phyloP scores from a whole-genome alignment of 2,329 filamentous ascomycete species.

The Cladophialophora psammophila region DNA sequence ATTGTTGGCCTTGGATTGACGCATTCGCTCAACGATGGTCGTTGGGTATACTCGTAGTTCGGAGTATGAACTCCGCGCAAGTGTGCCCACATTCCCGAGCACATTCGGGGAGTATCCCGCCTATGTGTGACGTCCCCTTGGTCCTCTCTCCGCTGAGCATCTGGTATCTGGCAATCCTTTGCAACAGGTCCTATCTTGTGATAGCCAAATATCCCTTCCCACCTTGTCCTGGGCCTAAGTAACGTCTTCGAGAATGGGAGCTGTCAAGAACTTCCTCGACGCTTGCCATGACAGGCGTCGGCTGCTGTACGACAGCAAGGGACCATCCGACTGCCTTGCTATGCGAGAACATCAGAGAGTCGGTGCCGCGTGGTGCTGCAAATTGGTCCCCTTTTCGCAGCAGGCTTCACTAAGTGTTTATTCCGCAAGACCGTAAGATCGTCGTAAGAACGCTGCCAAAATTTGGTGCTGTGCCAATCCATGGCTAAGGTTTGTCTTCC shows the following conservation, averaged over 20 bases:
- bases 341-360: background rate
- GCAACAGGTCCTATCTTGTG: no score
- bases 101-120: background rate
- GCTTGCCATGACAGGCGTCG: background rate
- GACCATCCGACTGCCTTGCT: no score
- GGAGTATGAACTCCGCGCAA: no score
- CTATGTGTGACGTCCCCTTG: background rate
- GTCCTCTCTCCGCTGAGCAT: no score
- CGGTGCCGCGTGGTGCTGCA: background rate
- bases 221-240: background rate
- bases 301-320: no score
- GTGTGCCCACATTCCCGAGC: background rate
- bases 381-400: background rate
- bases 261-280: background rate
- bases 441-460: background rate
- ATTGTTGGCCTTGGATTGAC: background rate
- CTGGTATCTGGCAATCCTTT: no score
- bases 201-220: background rate
- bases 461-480: background rate
- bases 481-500: slow-evolving; percentile 3
- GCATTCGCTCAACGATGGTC: no score
- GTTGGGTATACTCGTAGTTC: no score
- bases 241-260: background rate
- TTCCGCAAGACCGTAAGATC: background rate
- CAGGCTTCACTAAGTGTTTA: background rate